Evolutionary conservation across 768 basidiomycete species (phyloP).

Genomic region (Kwoniella heveanensis): DNA sequence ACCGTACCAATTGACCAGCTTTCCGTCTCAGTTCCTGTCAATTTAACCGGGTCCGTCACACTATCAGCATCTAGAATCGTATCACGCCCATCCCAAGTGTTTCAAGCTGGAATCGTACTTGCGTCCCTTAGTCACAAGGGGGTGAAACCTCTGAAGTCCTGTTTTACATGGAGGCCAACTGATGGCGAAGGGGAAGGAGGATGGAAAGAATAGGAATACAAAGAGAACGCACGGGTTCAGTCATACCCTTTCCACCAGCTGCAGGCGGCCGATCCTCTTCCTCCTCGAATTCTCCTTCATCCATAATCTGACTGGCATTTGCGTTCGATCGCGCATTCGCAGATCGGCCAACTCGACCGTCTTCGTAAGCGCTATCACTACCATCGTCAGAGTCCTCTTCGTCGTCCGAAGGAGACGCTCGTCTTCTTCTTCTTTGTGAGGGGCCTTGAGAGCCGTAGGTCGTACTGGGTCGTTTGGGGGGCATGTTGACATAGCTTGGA

Average conservation of each 20-base stretch:
- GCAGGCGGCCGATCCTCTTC: no score
- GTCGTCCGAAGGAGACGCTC: constrained; percentile 10
- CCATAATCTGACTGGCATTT: constrained; percentile 1
- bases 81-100: no score
- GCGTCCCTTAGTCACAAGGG: no score
- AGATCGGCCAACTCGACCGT: not conserved
- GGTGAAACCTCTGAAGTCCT: no score
- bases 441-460: constrained; percentile 21
- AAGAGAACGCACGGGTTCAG: constrained; percentile 3
- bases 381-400: not conserved
- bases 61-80: no score
- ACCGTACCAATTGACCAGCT: constrained; percentile 69
- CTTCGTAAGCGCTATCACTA: constrained; percentile 7
- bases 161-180: no score
- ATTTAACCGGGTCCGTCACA: no score
- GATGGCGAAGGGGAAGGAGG: not conserved
- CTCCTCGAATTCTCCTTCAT: not conserved
- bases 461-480: constrained; percentile 10
- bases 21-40: not conserved
- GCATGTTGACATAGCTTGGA: no score
- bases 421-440: constrained; percentile 14
- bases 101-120: no score
- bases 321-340: constrained; percentile 3
- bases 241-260: constrained; percentile 12
- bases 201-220: not conserved